These are phyloP conservation scores for Termitomyces sp. DNA, from an alignment of 768 basidiomycete species.

Conservation along the genomic window DNA sequence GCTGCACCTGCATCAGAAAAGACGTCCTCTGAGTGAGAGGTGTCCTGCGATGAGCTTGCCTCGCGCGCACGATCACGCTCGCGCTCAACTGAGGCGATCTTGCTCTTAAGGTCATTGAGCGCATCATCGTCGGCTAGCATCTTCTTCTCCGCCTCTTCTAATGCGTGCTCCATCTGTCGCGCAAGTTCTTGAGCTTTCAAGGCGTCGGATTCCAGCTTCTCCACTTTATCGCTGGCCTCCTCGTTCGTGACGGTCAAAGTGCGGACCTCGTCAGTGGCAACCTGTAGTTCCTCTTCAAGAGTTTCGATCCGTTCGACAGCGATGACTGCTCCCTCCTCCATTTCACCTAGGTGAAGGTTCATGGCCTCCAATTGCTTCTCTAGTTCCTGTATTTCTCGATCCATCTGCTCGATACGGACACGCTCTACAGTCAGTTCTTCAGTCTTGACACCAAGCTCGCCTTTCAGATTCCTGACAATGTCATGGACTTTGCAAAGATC, in stretches of 20 bases:
- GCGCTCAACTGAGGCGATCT: conserved; percentile 53
- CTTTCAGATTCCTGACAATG: conserved; percentile 38
- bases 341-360: conserved; percentile 51
- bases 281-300: conserved; percentile 53
- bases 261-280: conserved; percentile 42
- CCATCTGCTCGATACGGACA: conserved; percentile 24
- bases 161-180: conserved; percentile 69
- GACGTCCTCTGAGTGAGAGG: conserved; percentile 19
- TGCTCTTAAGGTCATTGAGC: conserved; percentile 47
- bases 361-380: conserved; percentile 45
- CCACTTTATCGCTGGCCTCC: conserved; percentile 44
- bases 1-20: conserved; percentile 29
- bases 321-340: conserved; percentile 56
- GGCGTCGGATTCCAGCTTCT: conserved; percentile 49
- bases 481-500: conserved; percentile 54
- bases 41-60: conserved; percentile 27
- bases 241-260: conserved; percentile 42
- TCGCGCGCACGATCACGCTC: conserved; percentile 45
- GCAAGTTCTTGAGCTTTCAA: conserved; percentile 53
- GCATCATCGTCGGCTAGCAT: conserved; percentile 60
- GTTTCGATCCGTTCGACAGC: conserved; percentile 50
- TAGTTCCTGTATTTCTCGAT: conserved; percentile 32
- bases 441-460: conserved; percentile 33
- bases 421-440: conserved; percentile 35
- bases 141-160: conserved; percentile 71